phyloP scores from a whole-genome alignment of 2,329 filamentous ascomycete species.

The Torrubiella hemipterigena region DNA sequence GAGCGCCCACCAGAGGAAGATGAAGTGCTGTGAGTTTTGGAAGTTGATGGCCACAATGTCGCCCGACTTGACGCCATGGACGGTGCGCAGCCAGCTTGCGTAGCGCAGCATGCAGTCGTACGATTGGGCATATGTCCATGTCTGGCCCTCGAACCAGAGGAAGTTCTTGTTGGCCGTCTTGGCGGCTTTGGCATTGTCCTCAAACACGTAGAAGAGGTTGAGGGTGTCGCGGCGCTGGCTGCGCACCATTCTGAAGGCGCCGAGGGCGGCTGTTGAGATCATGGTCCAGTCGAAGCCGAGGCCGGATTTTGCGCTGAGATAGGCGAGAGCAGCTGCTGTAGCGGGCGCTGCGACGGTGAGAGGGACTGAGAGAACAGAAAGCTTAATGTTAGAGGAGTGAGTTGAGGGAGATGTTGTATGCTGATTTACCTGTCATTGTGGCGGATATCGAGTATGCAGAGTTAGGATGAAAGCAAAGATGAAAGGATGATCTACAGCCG shows the following conservation, averaged over 20 bases:
- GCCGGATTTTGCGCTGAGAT: slow-evolving; percentile 60
- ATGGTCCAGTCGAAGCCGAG: slow-evolving; percentile 55
- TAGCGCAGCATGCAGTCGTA: slow-evolving; percentile 63
- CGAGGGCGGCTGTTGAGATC: slow-evolving; percentile 39
- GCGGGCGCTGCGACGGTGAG: slow-evolving; percentile 46
- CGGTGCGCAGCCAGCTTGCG: slow-evolving; percentile 60
- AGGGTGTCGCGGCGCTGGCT: slow-evolving; percentile 47
- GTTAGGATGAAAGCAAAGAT: too few species aligned
- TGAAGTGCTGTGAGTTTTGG: slow-evolving; percentile 67
- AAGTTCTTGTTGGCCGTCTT: slow-evolving; percentile 42
- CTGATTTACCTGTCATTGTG: background rate
- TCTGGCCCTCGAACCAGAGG: slow-evolving; percentile 55
- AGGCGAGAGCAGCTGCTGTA: slow-evolving; percentile 56
- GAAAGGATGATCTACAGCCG: too few species aligned
- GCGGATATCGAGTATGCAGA: too few species aligned
- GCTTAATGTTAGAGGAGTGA: too few species aligned
- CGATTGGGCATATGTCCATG: slow-evolving; percentile 63
- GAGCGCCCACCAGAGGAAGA: slow-evolving; percentile 64
- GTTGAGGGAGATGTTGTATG: too few species aligned
- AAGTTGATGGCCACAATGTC: slow-evolving; percentile 75
- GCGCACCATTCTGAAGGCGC: slow-evolving; percentile 27
- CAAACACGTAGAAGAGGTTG: slow-evolving; percentile 66
- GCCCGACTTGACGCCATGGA: slow-evolving; percentile 49
- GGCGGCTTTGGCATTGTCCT: slow-evolving; percentile 45
- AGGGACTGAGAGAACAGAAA: slow-evolving; percentile 29